Base-by-base conservation (phyloP, 2,329 filamentous ascomycete genomes). In the Davidsoniella australis region DNA sequence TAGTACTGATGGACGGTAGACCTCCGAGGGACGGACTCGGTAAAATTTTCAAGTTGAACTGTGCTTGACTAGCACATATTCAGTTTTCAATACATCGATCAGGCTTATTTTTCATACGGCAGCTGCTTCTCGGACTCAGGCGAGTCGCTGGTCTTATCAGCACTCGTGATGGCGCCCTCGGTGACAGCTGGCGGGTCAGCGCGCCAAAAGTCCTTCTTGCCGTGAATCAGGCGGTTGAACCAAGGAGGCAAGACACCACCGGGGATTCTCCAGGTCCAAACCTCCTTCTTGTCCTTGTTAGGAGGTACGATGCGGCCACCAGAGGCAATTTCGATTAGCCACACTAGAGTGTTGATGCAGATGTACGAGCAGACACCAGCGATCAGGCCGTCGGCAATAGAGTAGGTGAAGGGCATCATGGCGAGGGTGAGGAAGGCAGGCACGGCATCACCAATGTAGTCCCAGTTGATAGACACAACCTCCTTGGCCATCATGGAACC, bases 391-490 rank as follows among this genome's bases (percentile, higher is more conserved):
- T 93, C 84, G 10, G 86, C 84, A 58, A 93, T 91, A 39, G 79
- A 85, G 68, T 91, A 94, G 1, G 83, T 87, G 65, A 93, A 91
- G 0, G 86, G 85, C 86, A 94, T 93, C 53, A 88, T 66, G 51
- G 80, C 77, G 55, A 94, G 82, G 46, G 83, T 87, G 36, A 93
- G 68, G 66, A 93, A 93, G 2, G 86, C 85, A 0, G 86, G 86
- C 20, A 93, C 72, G 1, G 84, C 80, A 61, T 94, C 86, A 47
- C 85, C 85, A 53, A 85, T 70, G 64, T 94, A 93, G 43, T 70
- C 70, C 86, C 86, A 94, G 70, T 94, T 94, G 68, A 94, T 88
- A 55, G 91, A 82, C 14, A 75, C 76, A 10, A 83, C 82, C 1
- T 83, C 73, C 54, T 77, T 74, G 50, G 81, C 78, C 86, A 93